These are phyloP conservation scores for Phytophthora rubi DNA, from an alignment of 352 stramenopile genomes.

Conservation along the genomic window DNA sequence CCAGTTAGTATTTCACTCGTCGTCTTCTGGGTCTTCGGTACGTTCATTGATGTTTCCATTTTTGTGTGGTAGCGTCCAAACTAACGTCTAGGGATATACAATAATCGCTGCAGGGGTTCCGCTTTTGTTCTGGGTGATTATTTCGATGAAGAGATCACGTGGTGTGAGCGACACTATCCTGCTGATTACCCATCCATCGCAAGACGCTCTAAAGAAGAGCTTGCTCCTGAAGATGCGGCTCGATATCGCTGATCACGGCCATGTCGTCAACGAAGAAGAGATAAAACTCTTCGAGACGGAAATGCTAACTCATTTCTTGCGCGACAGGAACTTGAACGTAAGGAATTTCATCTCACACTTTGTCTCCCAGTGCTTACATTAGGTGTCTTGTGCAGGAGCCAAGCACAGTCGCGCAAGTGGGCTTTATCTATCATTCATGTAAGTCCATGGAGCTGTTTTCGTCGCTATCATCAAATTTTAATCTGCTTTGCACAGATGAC, in stretches of 20 bases:
- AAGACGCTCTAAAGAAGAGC: slow-evolving; percentile 49
- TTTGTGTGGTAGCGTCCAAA: background rate
- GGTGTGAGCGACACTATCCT: slow-evolving; percentile 61
- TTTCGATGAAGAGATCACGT: slow-evolving; percentile 55
- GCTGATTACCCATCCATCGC: slow-evolving; percentile 47
- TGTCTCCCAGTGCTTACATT: background rate
- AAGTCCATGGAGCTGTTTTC: slow-evolving; percentile 12
- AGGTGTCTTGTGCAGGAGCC: slow-evolving; percentile 48
- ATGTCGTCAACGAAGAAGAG: slow-evolving; percentile 55
- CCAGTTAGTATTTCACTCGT: slow-evolving; percentile 53
- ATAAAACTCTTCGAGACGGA: slow-evolving; percentile 57
- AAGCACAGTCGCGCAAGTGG: slow-evolving; percentile 75
- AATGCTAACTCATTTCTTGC: slow-evolving; percentile 60
- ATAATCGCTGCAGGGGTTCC: slow-evolving; percentile 52
- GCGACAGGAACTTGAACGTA: slow-evolving; percentile 62
- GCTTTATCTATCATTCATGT: slow-evolving; percentile 86
- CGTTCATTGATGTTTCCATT: slow-evolving; percentile 1
- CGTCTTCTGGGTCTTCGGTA: slow-evolving; percentile 71
- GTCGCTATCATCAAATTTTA: background rate
- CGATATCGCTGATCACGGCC: slow-evolving; percentile 48
- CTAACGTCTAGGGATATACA: background rate
- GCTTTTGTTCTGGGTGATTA: slow-evolving; percentile 72
- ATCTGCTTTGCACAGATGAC: slow-evolving; percentile 41
- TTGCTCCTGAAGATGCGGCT: slow-evolving; percentile 55
- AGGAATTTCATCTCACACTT: background rate